Conservation (phyloP, 208 protist species). For the Trypanosoma melophagium region DNA sequence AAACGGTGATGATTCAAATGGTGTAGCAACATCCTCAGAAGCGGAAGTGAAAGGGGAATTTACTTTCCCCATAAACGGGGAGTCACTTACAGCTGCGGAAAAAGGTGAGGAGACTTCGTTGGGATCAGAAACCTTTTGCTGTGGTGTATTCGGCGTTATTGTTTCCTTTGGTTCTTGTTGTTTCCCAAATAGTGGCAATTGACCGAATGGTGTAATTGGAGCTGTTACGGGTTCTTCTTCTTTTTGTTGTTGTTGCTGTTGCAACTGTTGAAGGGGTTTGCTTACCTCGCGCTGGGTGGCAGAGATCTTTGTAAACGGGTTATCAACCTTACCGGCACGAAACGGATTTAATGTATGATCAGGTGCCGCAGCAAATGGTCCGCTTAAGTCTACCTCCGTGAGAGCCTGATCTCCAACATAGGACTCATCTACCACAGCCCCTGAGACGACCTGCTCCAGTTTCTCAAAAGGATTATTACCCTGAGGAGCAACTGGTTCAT, state of each 20-base stretch:
- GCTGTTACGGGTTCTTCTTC: slow-evolving; percentile 39
- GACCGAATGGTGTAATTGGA: slow-evolving; percentile 71
- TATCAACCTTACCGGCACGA: slow-evolving; percentile 39
- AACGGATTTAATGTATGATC: slow-evolving; percentile 44
- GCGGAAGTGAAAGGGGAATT: slow-evolving; percentile 32
- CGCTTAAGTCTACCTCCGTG: slow-evolving; percentile 30
- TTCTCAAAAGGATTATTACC: slow-evolving; percentile 59
- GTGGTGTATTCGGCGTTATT: neutral
- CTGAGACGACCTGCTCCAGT: neutral
- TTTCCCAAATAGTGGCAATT: slow-evolving; percentile 82
- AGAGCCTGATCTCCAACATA: slow-evolving; percentile 8
- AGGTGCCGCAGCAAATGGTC: slow-evolving; percentile 57
- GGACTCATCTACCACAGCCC: slow-evolving; percentile 4
- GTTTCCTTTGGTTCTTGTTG: slow-evolving; percentile 14
- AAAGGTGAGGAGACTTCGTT: slow-evolving; percentile 67
- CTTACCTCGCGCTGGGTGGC: slow-evolving; percentile 9
- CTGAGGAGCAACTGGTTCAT: slow-evolving; percentile 42
- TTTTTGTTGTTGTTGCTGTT: slow-evolving; percentile 15
- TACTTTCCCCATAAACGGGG: slow-evolving; percentile 34
- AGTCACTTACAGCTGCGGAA: slow-evolving; percentile 25
- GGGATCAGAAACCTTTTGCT: slow-evolving; percentile 10
- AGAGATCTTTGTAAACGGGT: slow-evolving; percentile 39
- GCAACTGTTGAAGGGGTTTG: slow-evolving; percentile 16
- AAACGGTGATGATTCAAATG: slow-evolving; percentile 50
- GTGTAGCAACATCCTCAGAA: slow-evolving; percentile 25